These are phyloP conservation scores for Babesia ovata DNA, from an alignment of 169 alveolate species.

Conservation along the genomic window DNA sequence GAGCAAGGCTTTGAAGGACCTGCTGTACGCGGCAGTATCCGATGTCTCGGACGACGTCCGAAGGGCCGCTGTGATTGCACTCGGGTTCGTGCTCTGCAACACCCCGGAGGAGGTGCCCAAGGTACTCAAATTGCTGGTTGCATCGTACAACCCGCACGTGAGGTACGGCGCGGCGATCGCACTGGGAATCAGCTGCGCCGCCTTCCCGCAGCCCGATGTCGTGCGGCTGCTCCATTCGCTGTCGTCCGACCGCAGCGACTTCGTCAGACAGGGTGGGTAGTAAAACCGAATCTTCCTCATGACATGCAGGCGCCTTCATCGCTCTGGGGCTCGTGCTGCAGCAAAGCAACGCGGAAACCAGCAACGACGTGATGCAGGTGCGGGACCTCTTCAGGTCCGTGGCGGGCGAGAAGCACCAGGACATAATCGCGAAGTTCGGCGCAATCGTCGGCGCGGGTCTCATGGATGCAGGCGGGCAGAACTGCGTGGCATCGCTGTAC, in stretches of 20 bases:
- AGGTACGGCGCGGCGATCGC: constrained; percentile 98
- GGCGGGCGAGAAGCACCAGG: constrained; percentile 93
- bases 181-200: constrained; percentile 97
- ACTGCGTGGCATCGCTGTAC: constrained; percentile 69
- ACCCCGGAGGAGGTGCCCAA: constrained; percentile 88
- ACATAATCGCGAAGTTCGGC: constrained; percentile 94
- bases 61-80: constrained; percentile 96
- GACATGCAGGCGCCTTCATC: constrained; percentile 84
- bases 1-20: constrained; percentile 88
- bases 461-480: constrained; percentile 88
- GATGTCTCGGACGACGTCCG: constrained; percentile 99
- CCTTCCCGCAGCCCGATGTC: constrained; percentile 90
- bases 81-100: constrained; percentile 90
- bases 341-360: constrained; percentile 84
- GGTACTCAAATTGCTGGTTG: constrained; percentile 89
- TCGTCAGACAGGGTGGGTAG: constrained; percentile 94
- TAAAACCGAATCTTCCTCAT: background rate
- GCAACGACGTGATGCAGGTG: constrained; percentile 82
- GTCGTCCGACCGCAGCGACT: constrained; percentile 92
- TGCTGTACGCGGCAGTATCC: constrained; percentile 94
- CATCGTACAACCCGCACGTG: constrained; percentile 96
- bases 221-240: constrained; percentile 90
- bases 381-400: constrained; percentile 85
- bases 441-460: constrained; percentile 92
- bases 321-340: constrained; percentile 88